Percentiles rank a stretch among this genome's conserved stretches.
These are phyloP conservation scores for Hyphopichia buzzinii DNA, from an alignment of 1,139 yeast species.

Conservation along the genomic window DNA sequence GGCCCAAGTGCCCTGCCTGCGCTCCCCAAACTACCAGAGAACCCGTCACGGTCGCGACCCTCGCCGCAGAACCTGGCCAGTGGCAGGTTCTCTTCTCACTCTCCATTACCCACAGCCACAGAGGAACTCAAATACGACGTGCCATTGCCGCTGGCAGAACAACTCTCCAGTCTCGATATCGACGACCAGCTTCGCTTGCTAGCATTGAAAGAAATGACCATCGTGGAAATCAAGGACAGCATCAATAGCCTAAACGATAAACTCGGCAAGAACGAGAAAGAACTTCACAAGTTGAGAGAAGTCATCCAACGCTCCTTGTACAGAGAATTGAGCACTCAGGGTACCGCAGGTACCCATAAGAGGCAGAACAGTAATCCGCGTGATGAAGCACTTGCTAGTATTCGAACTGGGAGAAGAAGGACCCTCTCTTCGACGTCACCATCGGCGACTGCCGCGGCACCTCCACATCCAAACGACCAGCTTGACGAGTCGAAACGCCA, in stretches of 20 bases:
- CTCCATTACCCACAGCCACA: constrained; percentile 6
- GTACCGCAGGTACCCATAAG: constrained; percentile 11
- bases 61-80: neutral
- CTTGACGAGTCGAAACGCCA: constrained; percentile 9
- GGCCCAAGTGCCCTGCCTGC: constrained; percentile 2
- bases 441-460: neutral
- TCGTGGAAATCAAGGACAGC: constrained; percentile 55
- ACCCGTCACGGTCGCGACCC: constrained; percentile 7
- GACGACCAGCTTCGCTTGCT: constrained; percentile 56
- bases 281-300: constrained; percentile 45
- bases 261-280: constrained; percentile 40
- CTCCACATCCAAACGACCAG: neutral
- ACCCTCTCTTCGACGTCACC: constrained; percentile 16
- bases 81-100: neutral
- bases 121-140: constrained; percentile 24
- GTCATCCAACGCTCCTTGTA: constrained; percentile 41
- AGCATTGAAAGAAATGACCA: constrained; percentile 62
- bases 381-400: constrained; percentile 36
- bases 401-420: constrained; percentile 21
- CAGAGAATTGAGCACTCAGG: constrained; percentile 24
- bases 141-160: constrained; percentile 32
- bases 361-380: constrained; percentile 30
- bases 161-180: constrained; percentile 33
- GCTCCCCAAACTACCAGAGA: constrained; percentile 9
- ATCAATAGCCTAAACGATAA: constrained; percentile 34